Evolutionary conservation across 2,329 filamentous ascomycete genomes (phyloP), one percentile per base, ranked within the genome.

Genomic region (Lasiodiplodia sp.): DNA sequence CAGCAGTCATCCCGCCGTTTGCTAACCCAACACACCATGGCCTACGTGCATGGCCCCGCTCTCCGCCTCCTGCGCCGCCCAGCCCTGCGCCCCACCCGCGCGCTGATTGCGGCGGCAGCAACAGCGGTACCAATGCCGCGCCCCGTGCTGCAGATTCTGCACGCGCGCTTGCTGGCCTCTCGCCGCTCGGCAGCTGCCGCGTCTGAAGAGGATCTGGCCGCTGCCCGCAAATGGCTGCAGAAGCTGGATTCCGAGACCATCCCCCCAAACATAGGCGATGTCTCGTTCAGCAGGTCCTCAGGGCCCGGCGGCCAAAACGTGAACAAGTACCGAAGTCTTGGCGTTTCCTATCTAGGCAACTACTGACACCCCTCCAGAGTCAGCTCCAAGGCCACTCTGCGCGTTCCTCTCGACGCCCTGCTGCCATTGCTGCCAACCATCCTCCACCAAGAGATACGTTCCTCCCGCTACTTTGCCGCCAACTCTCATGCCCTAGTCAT

Each of bases 231-330:
- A 73, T 91, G 88, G 88, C 84, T 90, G 58, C 79, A 81, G 53
- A 79, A 79, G 55, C 83, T 89, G 71, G 80, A 85, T 75, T 76
- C 83, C 67, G 82, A 85, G 16, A 83, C 85, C 16, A 85, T 90
- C 68, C 87, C 88, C 31, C 83, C 82, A 68, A 81, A 81, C 71
- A 82, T 90, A 68, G 84, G 87, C 73, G 84, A 88, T 70, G 75
- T 90, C 71, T 87, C 83, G 60, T 91, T 89, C 76, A 89, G 87
- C 75, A 83, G 88, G 69, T 89, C 88, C 2, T 88, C 87, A 65
- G 88, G 88, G 3, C 88, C 88, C 21, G 88, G 88, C 63, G 88
- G 88, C 12, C 88, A 91, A 77, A 90, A 91, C 80, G 88, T 91
- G 68, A 91, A 91, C 79, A 91, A 91, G 88, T 90, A 78, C 28